Evolutionary conservation across 2,329 filamentous ascomycete species (phyloP).

Genomic region (Didymella arachidicola): DNA sequence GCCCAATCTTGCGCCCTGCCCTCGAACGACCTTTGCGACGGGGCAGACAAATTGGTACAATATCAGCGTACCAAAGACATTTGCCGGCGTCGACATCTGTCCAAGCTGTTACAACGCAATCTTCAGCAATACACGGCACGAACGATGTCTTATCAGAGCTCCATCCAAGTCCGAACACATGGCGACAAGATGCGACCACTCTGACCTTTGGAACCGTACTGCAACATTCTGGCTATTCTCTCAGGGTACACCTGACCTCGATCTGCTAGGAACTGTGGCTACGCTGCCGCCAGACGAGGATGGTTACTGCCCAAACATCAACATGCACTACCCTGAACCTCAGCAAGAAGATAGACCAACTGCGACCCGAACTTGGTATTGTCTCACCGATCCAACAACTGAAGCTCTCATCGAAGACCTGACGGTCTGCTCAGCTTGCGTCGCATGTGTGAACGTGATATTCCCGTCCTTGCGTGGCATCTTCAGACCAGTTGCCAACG

Average conservation of each 20-base stretch:
- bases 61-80: conserved; percentile 18
- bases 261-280: conserved; percentile 23
- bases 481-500: conserved; percentile 23
- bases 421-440: conserved; percentile 31
- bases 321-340: conserved; percentile 20
- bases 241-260: conserved; percentile 23
- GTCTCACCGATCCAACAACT: conserved; percentile 24
- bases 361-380: conserved; percentile 30
- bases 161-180: conserved; percentile 22
- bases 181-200: conserved; percentile 20
- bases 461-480: conserved; percentile 24
- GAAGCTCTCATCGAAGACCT: conserved; percentile 27
- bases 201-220: conserved; percentile 26
- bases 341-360: conserved; percentile 24
- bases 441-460: conserved; percentile 23
- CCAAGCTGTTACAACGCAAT: conserved; percentile 31
- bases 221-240: conserved; percentile 29
- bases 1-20: conserved; percentile 14
- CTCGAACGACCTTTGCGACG: conserved; percentile 15
- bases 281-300: conserved; percentile 24
- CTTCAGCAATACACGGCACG: conserved; percentile 26
- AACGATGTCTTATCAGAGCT: conserved; percentile 17
- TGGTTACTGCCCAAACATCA: conserved; percentile 31
- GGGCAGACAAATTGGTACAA: conserved; percentile 26
- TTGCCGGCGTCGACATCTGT: conserved; percentile 30